These are phyloP conservation scores for Rhizopus microsporus DNA, from an alignment of 371 early-diverging fungal species.

Conservation along the genomic window DNA sequence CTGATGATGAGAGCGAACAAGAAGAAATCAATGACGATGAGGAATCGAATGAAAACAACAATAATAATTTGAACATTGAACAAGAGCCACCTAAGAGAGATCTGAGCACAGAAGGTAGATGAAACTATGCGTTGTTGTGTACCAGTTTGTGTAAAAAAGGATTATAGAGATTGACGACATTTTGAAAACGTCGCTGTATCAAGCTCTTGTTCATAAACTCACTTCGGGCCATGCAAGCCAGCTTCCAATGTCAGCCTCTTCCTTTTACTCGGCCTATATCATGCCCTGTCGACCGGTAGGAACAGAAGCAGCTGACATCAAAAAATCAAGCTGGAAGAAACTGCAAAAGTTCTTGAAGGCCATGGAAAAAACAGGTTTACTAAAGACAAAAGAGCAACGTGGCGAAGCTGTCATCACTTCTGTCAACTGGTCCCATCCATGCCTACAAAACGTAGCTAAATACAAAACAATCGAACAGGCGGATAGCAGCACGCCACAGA, in stretches of 20 bases:
- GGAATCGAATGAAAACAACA: not conserved
- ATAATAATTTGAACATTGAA: not conserved
- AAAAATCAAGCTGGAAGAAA: slow-evolving; percentile 75
- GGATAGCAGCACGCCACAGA: not conserved
- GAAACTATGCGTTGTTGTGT: not conserved
- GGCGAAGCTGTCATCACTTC: slow-evolving; percentile 62
- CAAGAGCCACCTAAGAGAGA: not conserved
- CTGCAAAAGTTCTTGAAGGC: slow-evolving; percentile 72
- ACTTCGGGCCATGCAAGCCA: slow-evolving; percentile 45
- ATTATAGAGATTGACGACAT: slow-evolving; percentile 59
- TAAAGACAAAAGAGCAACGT: slow-evolving; percentile 70
- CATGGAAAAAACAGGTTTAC: slow-evolving; percentile 65
- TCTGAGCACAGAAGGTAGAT: slow-evolving; percentile 21
- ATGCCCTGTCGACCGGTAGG: slow-evolving; percentile 63
- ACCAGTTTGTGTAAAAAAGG: not conserved
- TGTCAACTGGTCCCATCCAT: slow-evolving; percentile 60
- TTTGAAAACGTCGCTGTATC: slow-evolving; percentile 60
- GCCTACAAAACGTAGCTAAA: slow-evolving; percentile 25
- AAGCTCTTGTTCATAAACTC: slow-evolving; percentile 64
- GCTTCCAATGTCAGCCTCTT: slow-evolving; percentile 66
- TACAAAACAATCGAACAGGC: slow-evolving; percentile 39
- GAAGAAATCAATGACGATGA: slow-evolving; percentile 17
- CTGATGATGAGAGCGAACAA: slow-evolving; percentile 32
- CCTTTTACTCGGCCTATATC: slow-evolving; percentile 65
- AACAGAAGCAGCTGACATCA: slow-evolving; percentile 60